A percentile compares a stretch with the other conserved stretches of the same genome.
phyloP scores from a whole-genome alignment of 2,329 filamentous ascomycete genomes.

The Diplodia mutila region DNA sequence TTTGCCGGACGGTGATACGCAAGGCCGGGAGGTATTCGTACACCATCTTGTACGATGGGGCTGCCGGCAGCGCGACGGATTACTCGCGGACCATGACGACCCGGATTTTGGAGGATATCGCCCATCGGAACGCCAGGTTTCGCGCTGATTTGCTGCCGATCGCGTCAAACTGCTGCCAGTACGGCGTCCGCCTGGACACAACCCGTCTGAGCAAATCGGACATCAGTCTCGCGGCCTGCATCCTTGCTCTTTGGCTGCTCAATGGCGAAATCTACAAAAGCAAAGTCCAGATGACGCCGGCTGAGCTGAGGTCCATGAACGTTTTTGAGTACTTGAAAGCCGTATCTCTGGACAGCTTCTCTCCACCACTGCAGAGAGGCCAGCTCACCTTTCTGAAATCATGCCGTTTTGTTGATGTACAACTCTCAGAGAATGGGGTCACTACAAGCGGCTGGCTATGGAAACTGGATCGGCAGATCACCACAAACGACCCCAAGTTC shows the following conservation, averaged over 20 bases:
- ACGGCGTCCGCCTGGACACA: constrained; percentile 23
- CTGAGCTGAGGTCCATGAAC: not conserved
- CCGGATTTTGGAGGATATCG: constrained; percentile 25
- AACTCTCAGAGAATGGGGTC: constrained; percentile 24
- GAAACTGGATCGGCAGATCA: constrained; percentile 23
- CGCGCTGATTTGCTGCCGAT: constrained; percentile 27
- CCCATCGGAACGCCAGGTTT: constrained; percentile 20
- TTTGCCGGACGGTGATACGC: not conserved
- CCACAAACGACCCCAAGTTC: not conserved
- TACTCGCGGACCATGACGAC: constrained; percentile 24
- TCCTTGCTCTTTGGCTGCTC: constrained; percentile 27
- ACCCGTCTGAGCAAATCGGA: not conserved
- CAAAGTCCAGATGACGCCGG: not conserved
- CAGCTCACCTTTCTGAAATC: constrained; percentile 28
- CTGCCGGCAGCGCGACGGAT: constrained; percentile 1
- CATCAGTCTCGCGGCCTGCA: constrained; percentile 20
- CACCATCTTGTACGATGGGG: constrained; percentile 18
- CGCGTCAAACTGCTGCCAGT: constrained; percentile 28
- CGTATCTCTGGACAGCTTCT: constrained; percentile 18
- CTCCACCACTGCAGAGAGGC: constrained; percentile 9
- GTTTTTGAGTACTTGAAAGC: constrained; percentile 26
- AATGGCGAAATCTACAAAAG: constrained; percentile 28
- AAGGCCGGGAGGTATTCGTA: constrained; percentile 17
- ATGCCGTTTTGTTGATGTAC: constrained; percentile 26
- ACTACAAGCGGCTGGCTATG: constrained; percentile 26